phyloP scores from a whole-genome alignment of 2,329 filamentous ascomycete genomes.

The Diaporthe sp. region DNA sequence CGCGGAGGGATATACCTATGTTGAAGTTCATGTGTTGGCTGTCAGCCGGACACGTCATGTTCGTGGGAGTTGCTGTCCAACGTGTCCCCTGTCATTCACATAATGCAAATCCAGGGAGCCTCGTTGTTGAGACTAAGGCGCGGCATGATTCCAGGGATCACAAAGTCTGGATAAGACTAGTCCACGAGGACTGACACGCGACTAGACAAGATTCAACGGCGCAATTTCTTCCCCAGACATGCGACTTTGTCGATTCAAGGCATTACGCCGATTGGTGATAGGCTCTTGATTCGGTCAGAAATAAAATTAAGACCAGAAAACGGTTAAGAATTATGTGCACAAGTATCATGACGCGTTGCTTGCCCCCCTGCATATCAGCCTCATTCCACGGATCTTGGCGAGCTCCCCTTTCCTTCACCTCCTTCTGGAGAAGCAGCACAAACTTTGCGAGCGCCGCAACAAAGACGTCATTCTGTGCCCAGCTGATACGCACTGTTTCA shows the following conservation, averaged over 20 bases:
- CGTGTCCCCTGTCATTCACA: not conserved
- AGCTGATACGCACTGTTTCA: not conserved
- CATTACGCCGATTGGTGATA: not conserved
- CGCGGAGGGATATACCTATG: constrained; percentile 5
- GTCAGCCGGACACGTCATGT: constrained; percentile 25
- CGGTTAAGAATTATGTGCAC: not conserved
- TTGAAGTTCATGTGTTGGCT: constrained; percentile 24
- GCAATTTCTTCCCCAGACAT: constrained; percentile 16
- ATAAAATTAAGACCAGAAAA: constrained; percentile 15
- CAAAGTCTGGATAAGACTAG: constrained; percentile 6
- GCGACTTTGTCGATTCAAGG: not conserved
- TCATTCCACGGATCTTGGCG: constrained; percentile 11
- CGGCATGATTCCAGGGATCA: constrained; percentile 23
- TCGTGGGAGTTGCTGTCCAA: not conserved
- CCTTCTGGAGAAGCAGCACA: not conserved
- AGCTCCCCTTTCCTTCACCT: not conserved
- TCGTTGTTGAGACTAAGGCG: constrained; percentile 22
- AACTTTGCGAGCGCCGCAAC: not conserved
- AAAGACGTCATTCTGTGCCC: not conserved
- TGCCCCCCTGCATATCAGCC: constrained; percentile 20
- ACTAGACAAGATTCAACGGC: constrained; percentile 17
- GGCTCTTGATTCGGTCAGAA: constrained; percentile 1
- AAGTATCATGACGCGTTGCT: constrained; percentile 1
- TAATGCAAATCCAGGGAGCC: constrained; percentile 29
- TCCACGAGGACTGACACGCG: constrained; percentile 12